phyloP scores from a whole-genome alignment of 2,329 filamentous ascomycete species.

The Ampelomyces quisqualis region DNA sequence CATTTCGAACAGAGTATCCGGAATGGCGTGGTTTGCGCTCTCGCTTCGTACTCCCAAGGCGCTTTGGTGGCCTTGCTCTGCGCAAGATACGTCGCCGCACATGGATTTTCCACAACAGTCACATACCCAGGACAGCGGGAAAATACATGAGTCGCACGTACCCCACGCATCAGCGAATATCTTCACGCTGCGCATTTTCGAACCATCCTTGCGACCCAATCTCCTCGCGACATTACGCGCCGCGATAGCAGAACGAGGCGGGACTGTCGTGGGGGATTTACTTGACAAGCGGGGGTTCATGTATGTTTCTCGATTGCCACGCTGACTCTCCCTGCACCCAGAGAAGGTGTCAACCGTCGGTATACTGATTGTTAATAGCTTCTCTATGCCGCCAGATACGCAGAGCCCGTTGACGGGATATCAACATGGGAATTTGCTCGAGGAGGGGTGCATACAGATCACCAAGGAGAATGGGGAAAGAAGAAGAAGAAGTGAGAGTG shows the following conservation, averaged over 20 bases:
- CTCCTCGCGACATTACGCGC: conserved; percentile 6
- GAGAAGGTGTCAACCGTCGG: neutral
- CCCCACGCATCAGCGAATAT: conserved; percentile 11
- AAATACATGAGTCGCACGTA: conserved; percentile 8
- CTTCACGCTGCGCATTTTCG: conserved; percentile 14
- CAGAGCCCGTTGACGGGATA: conserved; percentile 12
- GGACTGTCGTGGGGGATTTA: conserved; percentile 11
- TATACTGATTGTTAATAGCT: conserved; percentile 6
- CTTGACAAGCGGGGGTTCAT: conserved; percentile 16
- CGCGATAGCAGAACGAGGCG: conserved; percentile 10
- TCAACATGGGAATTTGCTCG: conserved; percentile 14
- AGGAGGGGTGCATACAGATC: conserved; percentile 18
- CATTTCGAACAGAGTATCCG: no score
- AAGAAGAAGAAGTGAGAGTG: neutral
- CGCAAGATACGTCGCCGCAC: no score
- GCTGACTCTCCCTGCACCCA: no score
- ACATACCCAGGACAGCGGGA: neutral
- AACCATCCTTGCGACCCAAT: conserved; percentile 7
- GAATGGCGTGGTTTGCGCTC: conserved; percentile 4
- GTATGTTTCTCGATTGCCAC: conserved; percentile 3
- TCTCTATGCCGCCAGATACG: conserved; percentile 11
- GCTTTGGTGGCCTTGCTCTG: no score
- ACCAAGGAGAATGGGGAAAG: conserved; percentile 8
- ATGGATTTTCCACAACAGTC: neutral
- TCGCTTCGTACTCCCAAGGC: neutral